These are phyloP conservation scores for Bryum argenteum DNA, from an alignment of 225 moss, liverwort and hornwort species.

Conservation along the genomic window DNA sequence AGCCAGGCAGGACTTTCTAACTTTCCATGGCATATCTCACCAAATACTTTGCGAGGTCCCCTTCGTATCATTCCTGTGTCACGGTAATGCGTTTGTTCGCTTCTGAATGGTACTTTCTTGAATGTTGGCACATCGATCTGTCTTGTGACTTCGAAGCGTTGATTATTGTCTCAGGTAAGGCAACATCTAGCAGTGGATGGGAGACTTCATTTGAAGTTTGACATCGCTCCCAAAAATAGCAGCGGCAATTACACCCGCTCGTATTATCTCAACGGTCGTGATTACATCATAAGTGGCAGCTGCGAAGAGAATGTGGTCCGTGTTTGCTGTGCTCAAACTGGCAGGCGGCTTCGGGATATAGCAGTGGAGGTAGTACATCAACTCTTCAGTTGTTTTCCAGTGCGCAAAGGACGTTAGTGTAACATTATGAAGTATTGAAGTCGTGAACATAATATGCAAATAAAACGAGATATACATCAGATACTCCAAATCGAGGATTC, in stretches of 20 bases:
- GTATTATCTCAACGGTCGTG: slow-evolving; percentile 81
- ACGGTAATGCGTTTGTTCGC: slow-evolving; percentile 15
- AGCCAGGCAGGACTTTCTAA: slow-evolving; percentile 1
- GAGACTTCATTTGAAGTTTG: slow-evolving; percentile 72
- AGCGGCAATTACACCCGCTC: slow-evolving; percentile 77
- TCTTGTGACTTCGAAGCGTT: slow-evolving; percentile 22
- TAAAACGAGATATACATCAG: not conserved
- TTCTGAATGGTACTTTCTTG: slow-evolving; percentile 18
- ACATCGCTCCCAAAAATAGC: slow-evolving; percentile 63
- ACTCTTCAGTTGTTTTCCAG: slow-evolving; percentile 5
- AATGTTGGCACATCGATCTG: not conserved
- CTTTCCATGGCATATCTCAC: not conserved
- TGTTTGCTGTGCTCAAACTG: slow-evolving; percentile 84
- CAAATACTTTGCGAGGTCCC: slow-evolving; percentile 5
- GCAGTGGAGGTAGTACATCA: slow-evolving; percentile 57
- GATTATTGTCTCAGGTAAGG: slow-evolving; percentile 55
- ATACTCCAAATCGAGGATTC: slow-evolving; percentile 12
- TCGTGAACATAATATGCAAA: not conserved
- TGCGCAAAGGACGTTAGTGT: not conserved
- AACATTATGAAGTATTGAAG: not conserved
- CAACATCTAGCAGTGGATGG: slow-evolving; percentile 84
- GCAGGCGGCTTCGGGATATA: slow-evolving; percentile 71
- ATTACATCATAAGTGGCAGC: slow-evolving; percentile 86
- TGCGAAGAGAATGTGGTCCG: slow-evolving; percentile 87
- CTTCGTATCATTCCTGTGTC: slow-evolving; percentile 11